phyloP scores from a whole-genome alignment of 371 early-diverging fungal genomes.

The Vairimorpha necatrix region DNA sequence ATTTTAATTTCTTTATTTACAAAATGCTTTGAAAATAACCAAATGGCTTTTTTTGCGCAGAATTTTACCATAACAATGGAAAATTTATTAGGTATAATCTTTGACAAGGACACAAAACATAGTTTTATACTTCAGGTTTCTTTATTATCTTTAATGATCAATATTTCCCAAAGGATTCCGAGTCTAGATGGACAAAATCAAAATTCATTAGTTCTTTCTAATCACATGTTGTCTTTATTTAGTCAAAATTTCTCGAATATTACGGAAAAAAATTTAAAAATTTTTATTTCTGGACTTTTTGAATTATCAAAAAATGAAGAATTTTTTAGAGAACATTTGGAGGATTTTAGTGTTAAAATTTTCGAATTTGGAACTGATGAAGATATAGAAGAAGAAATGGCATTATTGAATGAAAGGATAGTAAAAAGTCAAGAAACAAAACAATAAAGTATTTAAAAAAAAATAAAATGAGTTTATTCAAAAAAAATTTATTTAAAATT shows the following conservation, averaged over 20 bases:
- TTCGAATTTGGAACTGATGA: slow-evolving; percentile 58
- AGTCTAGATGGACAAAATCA: slow-evolving; percentile 14
- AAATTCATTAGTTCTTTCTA: slow-evolving; percentile 27
- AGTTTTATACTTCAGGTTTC: slow-evolving; percentile 37
- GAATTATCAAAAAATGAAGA: slow-evolving; percentile 43
- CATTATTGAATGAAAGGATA: slow-evolving; percentile 51
- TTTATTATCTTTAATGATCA: slow-evolving; percentile 40
- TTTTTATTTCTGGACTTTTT: slow-evolving; percentile 54
- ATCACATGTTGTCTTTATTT: slow-evolving; percentile 36
- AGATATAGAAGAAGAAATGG: slow-evolving; percentile 51
- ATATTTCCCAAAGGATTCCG: slow-evolving; percentile 26
- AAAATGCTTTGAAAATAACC: slow-evolving; percentile 37
- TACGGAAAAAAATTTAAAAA: slow-evolving; percentile 31
- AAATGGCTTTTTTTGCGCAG: slow-evolving; percentile 38
- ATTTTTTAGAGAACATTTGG: slow-evolving; percentile 49
- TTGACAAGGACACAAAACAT: slow-evolving; percentile 56
- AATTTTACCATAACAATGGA: slow-evolving; percentile 49
- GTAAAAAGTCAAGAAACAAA: slow-evolving; percentile 11
- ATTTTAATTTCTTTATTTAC: slow-evolving; percentile 31
- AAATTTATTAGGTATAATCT: slow-evolving; percentile 56
- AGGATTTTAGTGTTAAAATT: slow-evolving; percentile 57
- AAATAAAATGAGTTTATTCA: neutral
- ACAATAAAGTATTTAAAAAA: neutral
- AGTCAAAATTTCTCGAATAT: slow-evolving; percentile 49
- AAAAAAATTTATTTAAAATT: neutral